A percentile compares a stretch with the other conserved stretches of the same genome.
Conservation (phyloP, 2,329 filamentous ascomycete species). For the Leptographium flavum region DNA sequence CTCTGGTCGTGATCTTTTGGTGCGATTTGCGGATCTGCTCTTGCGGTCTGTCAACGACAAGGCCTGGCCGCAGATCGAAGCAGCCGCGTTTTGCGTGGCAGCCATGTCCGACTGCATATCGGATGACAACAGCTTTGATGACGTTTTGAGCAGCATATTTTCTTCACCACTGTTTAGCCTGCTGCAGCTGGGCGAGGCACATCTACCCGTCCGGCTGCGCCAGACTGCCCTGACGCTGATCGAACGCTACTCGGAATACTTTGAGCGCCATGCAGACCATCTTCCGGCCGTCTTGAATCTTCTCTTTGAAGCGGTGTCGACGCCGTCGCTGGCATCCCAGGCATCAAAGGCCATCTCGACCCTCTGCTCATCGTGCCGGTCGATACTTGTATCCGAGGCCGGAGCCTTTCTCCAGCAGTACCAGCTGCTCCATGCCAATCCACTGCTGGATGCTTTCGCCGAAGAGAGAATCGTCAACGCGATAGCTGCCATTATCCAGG, state of each 20-base stretch:
- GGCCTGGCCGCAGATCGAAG: constrained; percentile 46
- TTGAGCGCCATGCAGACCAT: constrained; percentile 52
- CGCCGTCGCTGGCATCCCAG: constrained; percentile 43
- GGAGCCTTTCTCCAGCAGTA: constrained; percentile 60
- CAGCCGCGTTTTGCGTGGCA: constrained; percentile 48
- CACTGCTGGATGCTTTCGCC: constrained; percentile 50
- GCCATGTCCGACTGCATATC: constrained; percentile 51
- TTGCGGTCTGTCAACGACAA: constrained; percentile 32
- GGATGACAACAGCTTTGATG: constrained; percentile 43
- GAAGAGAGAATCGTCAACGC: constrained; percentile 63
- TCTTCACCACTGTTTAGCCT: constrained; percentile 41
- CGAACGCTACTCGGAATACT: constrained; percentile 62
- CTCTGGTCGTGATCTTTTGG: constrained; percentile 39
- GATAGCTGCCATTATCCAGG: constrained; percentile 63
- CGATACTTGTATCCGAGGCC: constrained; percentile 51
- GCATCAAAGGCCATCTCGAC: constrained; percentile 62
- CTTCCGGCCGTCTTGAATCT: constrained; percentile 60
- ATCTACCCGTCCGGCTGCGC: constrained; percentile 46
- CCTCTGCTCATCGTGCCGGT: constrained; percentile 63
- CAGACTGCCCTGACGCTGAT: constrained; percentile 58
- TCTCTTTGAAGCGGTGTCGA: constrained; percentile 55
- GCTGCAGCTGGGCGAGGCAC: constrained; percentile 31
- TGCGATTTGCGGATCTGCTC: constrained; percentile 41
- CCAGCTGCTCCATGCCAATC: constrained; percentile 41
- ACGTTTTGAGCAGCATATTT: constrained; percentile 47